Percentiles rank a stretch among this genome's conserved stretches.
Conservation (phyloP, 192 early-diverging fungal species). For the Hyaloraphidium curvatum region DNA sequence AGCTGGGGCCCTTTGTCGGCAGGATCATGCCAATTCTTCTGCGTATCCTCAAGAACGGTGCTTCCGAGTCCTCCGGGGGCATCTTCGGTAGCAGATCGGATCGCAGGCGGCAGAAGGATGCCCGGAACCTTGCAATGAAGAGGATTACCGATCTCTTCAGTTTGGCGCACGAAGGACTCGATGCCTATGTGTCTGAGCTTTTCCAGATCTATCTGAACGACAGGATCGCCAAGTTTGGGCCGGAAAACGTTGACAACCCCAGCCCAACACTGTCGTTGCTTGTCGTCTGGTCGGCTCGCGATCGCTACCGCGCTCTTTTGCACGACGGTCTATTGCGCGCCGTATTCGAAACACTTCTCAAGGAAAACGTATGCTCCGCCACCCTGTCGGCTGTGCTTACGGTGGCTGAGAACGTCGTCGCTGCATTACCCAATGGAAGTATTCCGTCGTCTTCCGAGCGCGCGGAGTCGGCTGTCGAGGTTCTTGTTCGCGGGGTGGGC, state of each 20-base stretch:
- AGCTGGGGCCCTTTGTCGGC: not conserved
- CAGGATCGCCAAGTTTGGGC: conserved; percentile 43
- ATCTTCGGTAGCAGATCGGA: too few relatives aligned
- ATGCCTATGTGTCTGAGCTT: conserved; percentile 52
- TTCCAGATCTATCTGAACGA: conserved; percentile 47
- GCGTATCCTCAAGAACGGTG: not conserved
- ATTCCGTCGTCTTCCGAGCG: too few relatives aligned
- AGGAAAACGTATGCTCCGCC: not conserved
- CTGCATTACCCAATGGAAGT: too few relatives aligned
- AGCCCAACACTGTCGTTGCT: conserved; percentile 63
- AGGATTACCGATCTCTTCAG: not conserved
- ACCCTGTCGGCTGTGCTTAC: not conserved
- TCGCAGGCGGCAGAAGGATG: too few relatives aligned
- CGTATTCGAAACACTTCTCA: not conserved
- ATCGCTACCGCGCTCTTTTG: conserved; percentile 5
- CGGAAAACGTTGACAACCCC: conserved; percentile 77
- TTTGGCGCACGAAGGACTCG: conserved; percentile 17
- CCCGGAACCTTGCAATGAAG: not conserved
- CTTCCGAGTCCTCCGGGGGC: not conserved
- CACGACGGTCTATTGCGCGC: not conserved
- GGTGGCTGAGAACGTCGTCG: not conserved
- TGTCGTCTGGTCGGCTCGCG: conserved; percentile 40
- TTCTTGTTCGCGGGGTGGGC: conserved; percentile 31
- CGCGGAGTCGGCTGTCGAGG: conserved; percentile 17
- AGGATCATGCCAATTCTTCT: not conserved